Evolutionary conservation across 768 basidiomycete species (phyloP).

Genomic region (Trametes elegans): DNA sequence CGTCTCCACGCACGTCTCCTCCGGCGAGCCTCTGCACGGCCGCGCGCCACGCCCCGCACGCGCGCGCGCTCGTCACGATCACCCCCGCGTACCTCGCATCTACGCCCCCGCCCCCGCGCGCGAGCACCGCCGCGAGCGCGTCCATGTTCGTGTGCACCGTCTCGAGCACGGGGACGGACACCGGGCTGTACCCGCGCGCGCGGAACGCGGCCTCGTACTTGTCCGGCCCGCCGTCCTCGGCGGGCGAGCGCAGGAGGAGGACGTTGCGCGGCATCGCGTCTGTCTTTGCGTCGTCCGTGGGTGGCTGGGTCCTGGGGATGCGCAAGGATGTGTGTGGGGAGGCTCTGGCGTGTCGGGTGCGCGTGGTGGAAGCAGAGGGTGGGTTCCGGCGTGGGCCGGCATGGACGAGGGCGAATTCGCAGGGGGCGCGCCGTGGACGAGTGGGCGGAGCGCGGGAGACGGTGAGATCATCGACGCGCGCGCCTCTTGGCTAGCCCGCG

Average conservation of each 20-base stretch:
- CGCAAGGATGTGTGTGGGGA: neutral
- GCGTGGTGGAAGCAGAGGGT: no score
- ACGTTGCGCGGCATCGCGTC: slow-evolving; percentile 29
- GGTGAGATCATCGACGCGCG: slow-evolving; percentile 11
- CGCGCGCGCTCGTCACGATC: slow-evolving; percentile 76
- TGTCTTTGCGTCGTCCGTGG: neutral
- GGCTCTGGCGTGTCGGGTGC: no score
- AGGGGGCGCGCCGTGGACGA: no score
- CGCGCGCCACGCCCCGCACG: slow-evolving; percentile 67
- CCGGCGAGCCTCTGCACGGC: slow-evolving; percentile 35
- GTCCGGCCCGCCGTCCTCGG: slow-evolving; percentile 39
- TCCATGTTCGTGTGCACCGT: slow-evolving; percentile 54
- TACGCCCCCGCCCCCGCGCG: slow-evolving; percentile 33
- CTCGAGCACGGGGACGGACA: slow-evolving; percentile 73
- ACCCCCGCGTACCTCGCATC: slow-evolving; percentile 47
- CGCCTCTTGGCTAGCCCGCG: neutral
- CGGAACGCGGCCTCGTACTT: slow-evolving; percentile 56
- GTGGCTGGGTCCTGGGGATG: neutral
- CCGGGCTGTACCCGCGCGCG: slow-evolving; percentile 45
- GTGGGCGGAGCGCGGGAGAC: slow-evolving; percentile 7
- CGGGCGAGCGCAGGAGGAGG: slow-evolving; percentile 41
- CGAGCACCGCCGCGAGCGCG: slow-evolving; percentile 40
- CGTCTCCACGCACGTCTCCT: no score
- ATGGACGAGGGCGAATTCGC: no score
- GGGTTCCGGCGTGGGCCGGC: no score